phyloP scores from a whole-genome alignment of 495 filamentous ascomycete species.

The Podospora tetraspora region DNA sequence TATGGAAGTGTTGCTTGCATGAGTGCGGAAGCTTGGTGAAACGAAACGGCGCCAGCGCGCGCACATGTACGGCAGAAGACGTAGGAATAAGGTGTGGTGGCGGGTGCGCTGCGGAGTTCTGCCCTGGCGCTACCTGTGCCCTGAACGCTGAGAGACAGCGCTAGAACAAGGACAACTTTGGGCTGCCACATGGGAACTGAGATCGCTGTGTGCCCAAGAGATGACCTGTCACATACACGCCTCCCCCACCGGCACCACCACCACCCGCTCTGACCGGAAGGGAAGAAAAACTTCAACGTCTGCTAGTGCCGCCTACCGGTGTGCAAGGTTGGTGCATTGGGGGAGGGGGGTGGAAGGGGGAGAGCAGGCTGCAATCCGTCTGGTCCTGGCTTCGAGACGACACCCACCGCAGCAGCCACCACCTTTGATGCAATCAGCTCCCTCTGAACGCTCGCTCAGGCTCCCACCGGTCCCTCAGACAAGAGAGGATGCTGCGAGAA shows the following conservation, averaged over 20 bases:
- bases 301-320: slow-evolving; percentile 1
- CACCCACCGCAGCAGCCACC: background rate
- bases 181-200: background rate
- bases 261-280: too few species aligned
- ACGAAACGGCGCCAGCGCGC: background rate
- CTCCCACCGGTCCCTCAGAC: background rate
- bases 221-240: background rate
- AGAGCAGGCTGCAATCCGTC: background rate
- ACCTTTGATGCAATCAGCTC: background rate
- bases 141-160: background rate
- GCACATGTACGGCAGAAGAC: background rate
- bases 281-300: background rate
- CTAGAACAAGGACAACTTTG: background rate
- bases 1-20: background rate
- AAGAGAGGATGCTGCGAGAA: background rate
- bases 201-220: background rate
- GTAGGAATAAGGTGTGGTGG: background rate
- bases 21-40: background rate
- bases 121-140: background rate
- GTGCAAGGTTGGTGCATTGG: slow-evolving; percentile 6
- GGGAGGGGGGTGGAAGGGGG: background rate
- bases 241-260: background rate
- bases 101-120: background rate
- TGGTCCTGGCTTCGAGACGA: background rate
- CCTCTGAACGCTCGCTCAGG: background rate